These are phyloP conservation scores for Lasiodiplodia sp. DNA, from an alignment of 2,329 filamentous ascomycete genomes.

Conservation along the genomic window DNA sequence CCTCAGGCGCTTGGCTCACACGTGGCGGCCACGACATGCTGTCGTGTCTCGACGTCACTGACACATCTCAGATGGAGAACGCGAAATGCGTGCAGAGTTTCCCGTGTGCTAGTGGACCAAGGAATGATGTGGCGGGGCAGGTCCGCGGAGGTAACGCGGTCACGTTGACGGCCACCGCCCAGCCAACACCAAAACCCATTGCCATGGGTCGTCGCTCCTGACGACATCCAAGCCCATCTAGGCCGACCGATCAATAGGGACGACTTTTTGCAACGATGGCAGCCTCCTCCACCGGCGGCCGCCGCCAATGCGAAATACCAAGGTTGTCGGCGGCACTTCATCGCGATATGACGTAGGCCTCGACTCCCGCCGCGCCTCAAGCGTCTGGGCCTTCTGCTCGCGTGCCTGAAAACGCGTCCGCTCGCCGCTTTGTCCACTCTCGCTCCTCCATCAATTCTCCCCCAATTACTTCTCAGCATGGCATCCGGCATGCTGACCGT, in stretches of 20 bases:
- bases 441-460: not conserved
- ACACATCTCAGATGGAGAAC: not conserved
- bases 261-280: not conserved
- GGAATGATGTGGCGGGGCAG: not conserved
- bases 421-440: not conserved
- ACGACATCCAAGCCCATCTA: not conserved
- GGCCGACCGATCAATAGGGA: not conserved
- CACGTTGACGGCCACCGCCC: not conserved
- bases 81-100: not conserved
- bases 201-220: not conserved
- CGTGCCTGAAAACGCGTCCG: slow-evolving; percentile 2
- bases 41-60: not conserved
- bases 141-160: not conserved
- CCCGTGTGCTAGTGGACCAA: not conserved
- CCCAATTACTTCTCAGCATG: slow-evolving; percentile 1
- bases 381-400: slow-evolving; percentile 11
- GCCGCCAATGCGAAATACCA: slow-evolving; percentile 1
- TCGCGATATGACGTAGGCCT: slow-evolving; percentile 8
- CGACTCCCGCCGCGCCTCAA: not conserved
- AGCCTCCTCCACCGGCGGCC: not conserved
- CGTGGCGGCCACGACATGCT: not conserved
- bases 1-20: not conserved
- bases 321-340: not conserved
- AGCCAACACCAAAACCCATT: not conserved
- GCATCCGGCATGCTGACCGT: slow-evolving; percentile 41